Conservation (phyloP, 768 basidiomycete genomes). For the Tricholoma flavovirens region DNA sequence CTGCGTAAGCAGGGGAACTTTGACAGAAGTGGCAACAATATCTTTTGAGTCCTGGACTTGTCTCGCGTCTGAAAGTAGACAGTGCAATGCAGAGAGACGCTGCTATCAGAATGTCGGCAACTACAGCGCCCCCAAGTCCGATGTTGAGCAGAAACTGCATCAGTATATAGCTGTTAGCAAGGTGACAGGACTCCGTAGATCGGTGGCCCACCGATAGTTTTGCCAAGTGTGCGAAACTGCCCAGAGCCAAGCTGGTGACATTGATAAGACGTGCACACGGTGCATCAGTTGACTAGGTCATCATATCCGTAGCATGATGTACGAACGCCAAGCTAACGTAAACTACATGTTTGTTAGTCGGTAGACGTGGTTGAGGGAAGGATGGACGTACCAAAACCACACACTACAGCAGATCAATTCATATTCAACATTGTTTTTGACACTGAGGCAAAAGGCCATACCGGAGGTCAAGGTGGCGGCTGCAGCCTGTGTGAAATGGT, state of each 20-base stretch:
- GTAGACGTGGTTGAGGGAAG: neutral
- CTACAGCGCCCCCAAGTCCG: conserved; percentile 28
- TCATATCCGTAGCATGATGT: neutral
- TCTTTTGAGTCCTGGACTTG: conserved; percentile 23
- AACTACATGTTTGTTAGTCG: conserved; percentile 10
- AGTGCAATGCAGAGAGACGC: conserved; percentile 28
- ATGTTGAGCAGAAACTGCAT: conserved; percentile 26
- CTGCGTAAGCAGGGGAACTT: neutral
- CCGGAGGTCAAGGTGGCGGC: conserved; percentile 13
- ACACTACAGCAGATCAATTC: conserved; percentile 1
- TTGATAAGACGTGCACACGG: neutral
- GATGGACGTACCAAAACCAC: conserved; percentile 11
- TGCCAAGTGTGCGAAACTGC: conserved; percentile 20
- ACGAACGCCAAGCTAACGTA: conserved; percentile 25
- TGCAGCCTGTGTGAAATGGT: conserved; percentile 1
- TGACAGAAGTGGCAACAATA: conserved; percentile 9
- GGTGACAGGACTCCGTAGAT: neutral
- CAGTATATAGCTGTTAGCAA: neutral
- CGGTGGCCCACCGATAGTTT: conserved; percentile 20
- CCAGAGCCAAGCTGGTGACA: conserved; percentile 15
- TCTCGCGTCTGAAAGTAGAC: conserved; percentile 11
- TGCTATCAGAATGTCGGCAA: conserved; percentile 36
- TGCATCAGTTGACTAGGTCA: neutral
- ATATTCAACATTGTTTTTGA: neutral
- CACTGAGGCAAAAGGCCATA: conserved; percentile 2